Evolutionary conservation across 2,329 filamentous ascomycete species (phyloP).

Genomic region (Scortechinia acanthostroma): DNA sequence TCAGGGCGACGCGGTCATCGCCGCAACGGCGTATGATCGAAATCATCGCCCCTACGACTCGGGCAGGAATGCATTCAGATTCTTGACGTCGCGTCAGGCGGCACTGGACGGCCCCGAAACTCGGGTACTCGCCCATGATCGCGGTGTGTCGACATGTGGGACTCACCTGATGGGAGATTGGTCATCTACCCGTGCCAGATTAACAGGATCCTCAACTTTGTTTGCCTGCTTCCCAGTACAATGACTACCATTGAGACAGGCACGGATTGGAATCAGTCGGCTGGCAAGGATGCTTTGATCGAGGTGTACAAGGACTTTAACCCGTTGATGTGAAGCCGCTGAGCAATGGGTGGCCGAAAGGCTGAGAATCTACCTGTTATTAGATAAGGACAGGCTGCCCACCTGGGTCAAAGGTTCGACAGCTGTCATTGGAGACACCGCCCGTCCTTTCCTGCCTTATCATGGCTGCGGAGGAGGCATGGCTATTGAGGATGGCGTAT

Average conservation of each 20-base stretch:
- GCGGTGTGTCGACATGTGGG: constrained; percentile 26
- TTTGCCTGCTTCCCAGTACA: constrained; percentile 41
- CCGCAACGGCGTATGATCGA: constrained; percentile 38
- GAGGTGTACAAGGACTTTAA: constrained; percentile 34
- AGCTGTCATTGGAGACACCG: constrained; percentile 60
- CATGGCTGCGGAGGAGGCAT: constrained; percentile 55
- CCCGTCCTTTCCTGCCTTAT: constrained; percentile 61
- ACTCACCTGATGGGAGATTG: constrained; percentile 29
- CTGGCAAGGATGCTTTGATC: no score
- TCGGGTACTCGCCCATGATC: constrained; percentile 15
- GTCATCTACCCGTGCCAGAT: constrained; percentile 37
- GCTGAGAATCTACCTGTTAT: constrained; percentile 47
- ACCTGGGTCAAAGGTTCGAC: constrained; percentile 44
- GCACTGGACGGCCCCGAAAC: constrained; percentile 22
- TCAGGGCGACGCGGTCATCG: constrained; percentile 39
- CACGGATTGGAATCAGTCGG: no score
- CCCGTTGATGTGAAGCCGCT: constrained; percentile 24
- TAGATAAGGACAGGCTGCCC: constrained; percentile 53
- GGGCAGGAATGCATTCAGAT: constrained; percentile 50
- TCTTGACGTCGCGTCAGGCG: constrained; percentile 32
- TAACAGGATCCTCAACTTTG: constrained; percentile 36
- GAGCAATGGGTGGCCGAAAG: constrained; percentile 30
- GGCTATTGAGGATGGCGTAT: constrained; percentile 62
- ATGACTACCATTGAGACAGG: no score
- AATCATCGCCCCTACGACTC: constrained; percentile 24